phyloP scores from a whole-genome alignment of 1,139 yeast genomes.

The Kodamaea sp. region DNA sequence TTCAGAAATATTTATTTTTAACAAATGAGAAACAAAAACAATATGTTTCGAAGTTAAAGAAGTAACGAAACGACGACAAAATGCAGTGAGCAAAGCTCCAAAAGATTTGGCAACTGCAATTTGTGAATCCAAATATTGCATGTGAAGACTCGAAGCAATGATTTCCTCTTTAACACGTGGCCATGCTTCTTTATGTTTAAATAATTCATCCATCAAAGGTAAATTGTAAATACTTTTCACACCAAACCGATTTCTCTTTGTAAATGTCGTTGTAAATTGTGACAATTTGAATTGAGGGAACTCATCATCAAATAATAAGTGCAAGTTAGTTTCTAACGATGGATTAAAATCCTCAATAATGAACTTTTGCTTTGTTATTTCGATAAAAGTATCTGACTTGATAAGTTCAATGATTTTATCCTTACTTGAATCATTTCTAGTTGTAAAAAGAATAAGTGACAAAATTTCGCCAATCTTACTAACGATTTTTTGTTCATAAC shows the following conservation, averaged over 20 bases:
- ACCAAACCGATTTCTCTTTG: conserved; percentile 49
- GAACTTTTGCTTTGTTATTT: conserved; percentile 29
- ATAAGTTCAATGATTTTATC: conserved; percentile 45
- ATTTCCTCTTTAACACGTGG: conserved; percentile 46
- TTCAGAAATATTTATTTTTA: conserved; percentile 51
- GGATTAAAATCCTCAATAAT: conserved; percentile 21
- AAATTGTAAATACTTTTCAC: conserved; percentile 56
- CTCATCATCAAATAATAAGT: conserved; percentile 41
- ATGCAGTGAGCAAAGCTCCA: conserved; percentile 73
- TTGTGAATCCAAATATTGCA: conserved; percentile 67
- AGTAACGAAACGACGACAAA: conserved; percentile 40
- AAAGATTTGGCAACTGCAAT: conserved; percentile 66
- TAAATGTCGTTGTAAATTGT: conserved; percentile 53
- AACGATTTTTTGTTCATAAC: conserved; percentile 55
- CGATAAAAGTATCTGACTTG: conserved; percentile 33
- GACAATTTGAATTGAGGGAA: conserved; percentile 48
- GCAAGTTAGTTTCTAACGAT: conserved; percentile 41
- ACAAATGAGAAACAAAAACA: conserved; percentile 45
- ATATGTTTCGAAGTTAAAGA: conserved; percentile 35
- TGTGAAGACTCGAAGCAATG: conserved; percentile 56
- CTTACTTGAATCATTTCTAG: conserved; percentile 39
- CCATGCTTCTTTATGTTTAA: conserved; percentile 52
- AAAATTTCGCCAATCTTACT: conserved; percentile 73
- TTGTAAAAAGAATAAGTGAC: conserved; percentile 67
- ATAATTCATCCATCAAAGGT: conserved; percentile 57